Conservation (phyloP, 352 stramenopile species). For the Plasmopara viticola region DNA sequence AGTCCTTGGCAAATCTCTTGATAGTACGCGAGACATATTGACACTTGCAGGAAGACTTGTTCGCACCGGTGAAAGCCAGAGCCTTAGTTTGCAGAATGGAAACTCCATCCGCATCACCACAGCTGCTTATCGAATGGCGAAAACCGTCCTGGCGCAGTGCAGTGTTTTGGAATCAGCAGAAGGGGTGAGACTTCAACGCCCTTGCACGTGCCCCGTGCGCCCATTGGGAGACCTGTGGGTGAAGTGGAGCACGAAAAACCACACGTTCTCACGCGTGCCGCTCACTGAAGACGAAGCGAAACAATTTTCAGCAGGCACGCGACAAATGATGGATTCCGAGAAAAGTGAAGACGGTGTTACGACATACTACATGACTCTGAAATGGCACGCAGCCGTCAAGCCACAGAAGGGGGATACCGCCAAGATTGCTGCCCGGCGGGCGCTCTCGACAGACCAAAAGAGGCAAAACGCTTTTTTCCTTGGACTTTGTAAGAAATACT, state of each 20-base stretch:
- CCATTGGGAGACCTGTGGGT: slow-evolving; percentile 80
- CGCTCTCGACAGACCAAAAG: slow-evolving; percentile 68
- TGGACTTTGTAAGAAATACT: slow-evolving; percentile 63
- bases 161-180: slow-evolving; percentile 57
- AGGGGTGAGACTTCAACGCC: slow-evolving; percentile 56
- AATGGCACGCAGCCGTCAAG: slow-evolving; percentile 79
- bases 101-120: slow-evolving; percentile 39
- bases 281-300: slow-evolving; percentile 47
- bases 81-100: slow-evolving; percentile 21
- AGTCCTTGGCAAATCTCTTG: slow-evolving; percentile 13
- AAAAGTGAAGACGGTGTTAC: slow-evolving; percentile 33
- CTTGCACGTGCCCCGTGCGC: slow-evolving; percentile 59
- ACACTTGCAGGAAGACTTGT: slow-evolving; percentile 45
- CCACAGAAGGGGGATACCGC: slow-evolving; percentile 78
- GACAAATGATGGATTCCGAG: slow-evolving; percentile 78
- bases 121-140: slow-evolving; percentile 51
- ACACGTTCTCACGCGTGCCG: slow-evolving; percentile 67
- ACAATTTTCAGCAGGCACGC: slow-evolving; percentile 67
- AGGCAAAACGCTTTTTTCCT: slow-evolving; percentile 73
- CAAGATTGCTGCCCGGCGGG: slow-evolving; percentile 67
- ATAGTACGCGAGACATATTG: slow-evolving; percentile 31
- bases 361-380: slow-evolving; percentile 75
- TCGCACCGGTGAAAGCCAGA: slow-evolving; percentile 43
- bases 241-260: slow-evolving; percentile 68
- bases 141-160: slow-evolving; percentile 59